Percentiles rank a stretch among this genome's conserved stretches.
These are phyloP conservation scores for Apophysomyces variabilis DNA, from an alignment of 371 early-diverging fungal genomes.

Conservation along the genomic window DNA sequence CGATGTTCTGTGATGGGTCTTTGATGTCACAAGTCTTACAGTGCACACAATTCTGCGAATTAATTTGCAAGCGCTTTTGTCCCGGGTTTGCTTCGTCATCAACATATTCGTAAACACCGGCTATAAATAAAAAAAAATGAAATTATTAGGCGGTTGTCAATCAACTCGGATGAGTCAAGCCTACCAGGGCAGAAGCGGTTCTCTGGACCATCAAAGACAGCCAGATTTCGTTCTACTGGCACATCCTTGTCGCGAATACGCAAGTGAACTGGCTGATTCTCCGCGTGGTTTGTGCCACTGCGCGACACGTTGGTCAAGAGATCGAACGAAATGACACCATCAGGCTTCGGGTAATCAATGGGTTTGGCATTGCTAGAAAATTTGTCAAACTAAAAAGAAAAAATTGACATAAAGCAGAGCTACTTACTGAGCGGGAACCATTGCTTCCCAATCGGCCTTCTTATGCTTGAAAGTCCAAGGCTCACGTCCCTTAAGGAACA, in stretches of 20 bases:
- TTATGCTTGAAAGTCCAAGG: slow-evolving; percentile 96
- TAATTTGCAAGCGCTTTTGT: slow-evolving; percentile 95
- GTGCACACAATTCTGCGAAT: slow-evolving; percentile 98
- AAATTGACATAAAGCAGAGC: neutral
- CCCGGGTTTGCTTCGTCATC: slow-evolving; percentile 90
- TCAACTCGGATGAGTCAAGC: neutral
- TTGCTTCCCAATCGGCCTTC: slow-evolving; percentile 82
- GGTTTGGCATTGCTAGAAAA: slow-evolving; percentile 61
- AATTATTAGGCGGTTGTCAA: neutral
- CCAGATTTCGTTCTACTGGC: slow-evolving; percentile 83
- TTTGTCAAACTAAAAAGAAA: slow-evolving; percentile 12
- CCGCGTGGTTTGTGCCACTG: slow-evolving; percentile 95
- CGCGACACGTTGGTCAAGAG: slow-evolving; percentile 91
- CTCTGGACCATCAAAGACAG: slow-evolving; percentile 96
- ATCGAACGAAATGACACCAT: slow-evolving; percentile 94
- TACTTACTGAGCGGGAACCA: slow-evolving; percentile 69
- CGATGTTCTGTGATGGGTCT: slow-evolving; percentile 98
- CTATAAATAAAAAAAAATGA: slow-evolving; percentile 42
- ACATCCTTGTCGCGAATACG: slow-evolving; percentile 72
- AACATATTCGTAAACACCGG: slow-evolving; percentile 98
- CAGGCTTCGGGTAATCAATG: slow-evolving; percentile 98
- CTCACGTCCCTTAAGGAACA: slow-evolving; percentile 86
- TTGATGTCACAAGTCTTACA: slow-evolving; percentile 99
- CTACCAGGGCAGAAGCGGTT: slow-evolving; percentile 94
- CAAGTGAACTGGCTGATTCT: slow-evolving; percentile 96